These are phyloP conservation scores for Candida railenensis DNA, from an alignment of 805 yeast genomes.

Conservation along the genomic window DNA sequence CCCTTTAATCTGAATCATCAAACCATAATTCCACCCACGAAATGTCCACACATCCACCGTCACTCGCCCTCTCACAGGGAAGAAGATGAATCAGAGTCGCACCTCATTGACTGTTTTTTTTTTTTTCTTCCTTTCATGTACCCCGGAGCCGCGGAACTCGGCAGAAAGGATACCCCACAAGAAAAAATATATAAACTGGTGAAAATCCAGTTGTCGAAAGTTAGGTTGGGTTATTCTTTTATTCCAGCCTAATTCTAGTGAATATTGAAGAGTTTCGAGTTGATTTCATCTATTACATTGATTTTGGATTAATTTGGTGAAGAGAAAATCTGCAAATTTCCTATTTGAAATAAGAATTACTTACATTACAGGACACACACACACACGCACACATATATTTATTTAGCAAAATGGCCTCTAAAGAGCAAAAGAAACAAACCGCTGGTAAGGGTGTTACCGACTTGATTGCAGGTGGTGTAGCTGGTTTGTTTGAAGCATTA, in stretches of 20 bases:
- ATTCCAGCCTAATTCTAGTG: slow-evolving; percentile 1
- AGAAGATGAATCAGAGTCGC: not conserved
- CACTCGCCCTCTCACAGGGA: not conserved
- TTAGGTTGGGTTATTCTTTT: not conserved
- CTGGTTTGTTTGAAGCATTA: slow-evolving; percentile 96
- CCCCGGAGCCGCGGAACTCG: slow-evolving; percentile 17
- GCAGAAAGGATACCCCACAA: slow-evolving; percentile 16
- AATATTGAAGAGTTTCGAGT: not conserved
- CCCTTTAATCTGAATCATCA: no score
- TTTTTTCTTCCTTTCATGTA: not conserved
- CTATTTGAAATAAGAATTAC: no score
- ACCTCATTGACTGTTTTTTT: not conserved
- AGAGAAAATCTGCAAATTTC: no score
- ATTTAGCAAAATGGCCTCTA: slow-evolving; percentile 2
- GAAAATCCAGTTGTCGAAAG: not conserved
- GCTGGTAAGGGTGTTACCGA: slow-evolving; percentile 53
- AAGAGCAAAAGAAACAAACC: slow-evolving; percentile 14
- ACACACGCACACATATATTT: no score
- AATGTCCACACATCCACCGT: not conserved
- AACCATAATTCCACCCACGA: no score
- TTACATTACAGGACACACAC: no score
- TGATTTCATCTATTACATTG: no score
- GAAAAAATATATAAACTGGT: slow-evolving; percentile 3
- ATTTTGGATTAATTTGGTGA: no score
- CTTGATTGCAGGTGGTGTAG: slow-evolving; percentile 91